These are phyloP conservation scores for Aspergillus thermomutatus DNA, from an alignment of 2,329 filamentous ascomycete species.

Conservation along the genomic window DNA sequence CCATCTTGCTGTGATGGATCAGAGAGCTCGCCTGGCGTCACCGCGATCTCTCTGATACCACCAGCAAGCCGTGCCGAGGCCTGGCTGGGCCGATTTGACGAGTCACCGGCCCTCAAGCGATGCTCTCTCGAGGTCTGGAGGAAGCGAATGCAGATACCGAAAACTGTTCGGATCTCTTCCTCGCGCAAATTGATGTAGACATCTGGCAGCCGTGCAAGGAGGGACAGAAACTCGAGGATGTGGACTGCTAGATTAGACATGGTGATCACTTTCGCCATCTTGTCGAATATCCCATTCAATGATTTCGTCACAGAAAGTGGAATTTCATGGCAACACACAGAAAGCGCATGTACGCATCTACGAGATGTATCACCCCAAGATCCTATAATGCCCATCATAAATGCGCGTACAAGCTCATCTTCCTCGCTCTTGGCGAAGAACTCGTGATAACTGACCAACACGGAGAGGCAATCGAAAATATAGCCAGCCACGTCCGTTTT, in stretches of 20 bases:
- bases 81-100: constrained; percentile 31
- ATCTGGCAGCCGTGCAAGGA: constrained; percentile 77
- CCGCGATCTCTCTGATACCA: constrained; percentile 41
- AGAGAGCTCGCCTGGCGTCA: constrained; percentile 24
- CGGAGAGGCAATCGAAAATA: constrained; percentile 80
- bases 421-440: constrained; percentile 80
- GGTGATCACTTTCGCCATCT: constrained; percentile 95
- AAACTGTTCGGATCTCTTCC: constrained; percentile 89
- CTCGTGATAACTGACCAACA: constrained; percentile 85
- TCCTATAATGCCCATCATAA: constrained; percentile 74
- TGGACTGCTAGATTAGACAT: constrained; percentile 89
- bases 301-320: constrained; percentile 82
- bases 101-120: constrained; percentile 34
- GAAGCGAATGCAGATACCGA: constrained; percentile 92
- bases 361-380: constrained; percentile 84
- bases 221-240: constrained; percentile 91
- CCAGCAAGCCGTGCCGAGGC: constrained; percentile 42
- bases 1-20: constrained; percentile 60
- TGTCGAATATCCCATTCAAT: constrained; percentile 80
- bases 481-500: constrained; percentile 87
- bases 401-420: constrained; percentile 82
- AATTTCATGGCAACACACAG: constrained; percentile 92
- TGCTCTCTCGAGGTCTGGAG: constrained; percentile 78
- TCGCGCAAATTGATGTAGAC: constrained; percentile 86
- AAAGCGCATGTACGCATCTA: constrained; percentile 89